A percentile compares a stretch with the other conserved stretches of the same genome.
Evolutionary conservation across 2,329 filamentous ascomycete species (phyloP).

Genomic region (Talaromyces sp.): DNA sequence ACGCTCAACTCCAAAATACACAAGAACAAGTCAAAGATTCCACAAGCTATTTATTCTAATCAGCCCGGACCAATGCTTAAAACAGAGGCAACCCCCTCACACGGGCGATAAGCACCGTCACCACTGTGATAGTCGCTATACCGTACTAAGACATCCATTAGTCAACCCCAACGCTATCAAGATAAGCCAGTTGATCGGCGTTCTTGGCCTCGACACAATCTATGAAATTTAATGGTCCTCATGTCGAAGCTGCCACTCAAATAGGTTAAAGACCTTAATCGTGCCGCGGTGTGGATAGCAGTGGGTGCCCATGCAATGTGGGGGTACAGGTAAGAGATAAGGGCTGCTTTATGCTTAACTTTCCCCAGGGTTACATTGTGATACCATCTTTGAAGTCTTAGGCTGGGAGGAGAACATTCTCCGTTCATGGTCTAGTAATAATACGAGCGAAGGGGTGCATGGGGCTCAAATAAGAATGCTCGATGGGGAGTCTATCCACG

Average conservation of each 20-base stretch:
- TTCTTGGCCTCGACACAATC: not conserved
- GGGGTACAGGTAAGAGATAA: not conserved
- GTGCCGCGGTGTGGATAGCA: not conserved
- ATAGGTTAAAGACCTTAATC: not conserved
- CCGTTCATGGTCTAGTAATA: not conserved
- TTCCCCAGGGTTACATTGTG: not conserved
- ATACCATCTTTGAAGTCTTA: not conserved
- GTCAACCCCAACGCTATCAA: not conserved
- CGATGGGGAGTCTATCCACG: not conserved
- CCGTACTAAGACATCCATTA: not conserved
- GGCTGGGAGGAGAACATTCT: not conserved
- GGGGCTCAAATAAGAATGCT: not conserved
- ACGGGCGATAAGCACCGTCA: not conserved
- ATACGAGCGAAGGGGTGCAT: not conserved
- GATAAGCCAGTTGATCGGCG: slow-evolving; percentile 7
- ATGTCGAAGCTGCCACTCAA: not conserved
- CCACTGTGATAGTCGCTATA: too few species aligned
- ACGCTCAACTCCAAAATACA: not conserved
- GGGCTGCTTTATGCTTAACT: not conserved
- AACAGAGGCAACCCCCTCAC: not conserved
- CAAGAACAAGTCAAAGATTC: not conserved
- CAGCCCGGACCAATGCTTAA: not conserved
- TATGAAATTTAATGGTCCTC: not conserved
- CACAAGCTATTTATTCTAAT: not conserved
- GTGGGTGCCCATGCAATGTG: not conserved